Base-by-base conservation (phyloP, 2,329 filamentous ascomycete species). In the Fusarium ramigenum region DNA sequence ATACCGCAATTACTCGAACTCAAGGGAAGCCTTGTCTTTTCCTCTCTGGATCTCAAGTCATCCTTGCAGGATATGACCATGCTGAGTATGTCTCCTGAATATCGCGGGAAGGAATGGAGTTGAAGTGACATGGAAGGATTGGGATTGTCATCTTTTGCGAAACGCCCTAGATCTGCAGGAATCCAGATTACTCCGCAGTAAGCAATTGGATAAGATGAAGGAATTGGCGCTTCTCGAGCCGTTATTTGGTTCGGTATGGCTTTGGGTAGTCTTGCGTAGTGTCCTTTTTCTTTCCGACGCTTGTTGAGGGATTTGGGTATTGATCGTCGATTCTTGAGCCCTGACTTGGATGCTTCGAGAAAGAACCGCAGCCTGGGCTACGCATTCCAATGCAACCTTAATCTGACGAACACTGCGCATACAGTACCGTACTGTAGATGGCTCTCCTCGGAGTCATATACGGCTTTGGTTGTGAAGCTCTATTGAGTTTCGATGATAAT, bases 61-160 rank as follows among this genome's bases (percentile, higher is more conserved):
- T 44, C 64, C 61, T 56, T 66, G 53, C 9, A 49, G 19, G 36
- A 63, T 53, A 69, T 47, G 30, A 30, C 46, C 40, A 23, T n/a
- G 58, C n/a, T 54, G 53, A 47, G 47, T 37, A 47, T 23, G n/a
- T 43, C 66, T 70, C 66, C 67, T 70, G 67, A 70, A 66, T 40
- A 70, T 70, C 66, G 28, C 21, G 42, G 30, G 42, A 28, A 34
- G 23, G 30, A 50, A 36, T 58, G 56, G 32, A 50, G 25, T 34
- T n/a, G 37, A 53, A 46, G 34, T 36, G 23, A 30, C 32, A 40
- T 67, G 53, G 62, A 61, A 52, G 44, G 63, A 46, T 67, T 66
- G 19, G 34, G 50, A 28, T 54, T 40, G 19, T 28, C 50, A 39
- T 54, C 34, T 40, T 54, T 4, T 43, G 37, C 59, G 34, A 37